Percentiles rank a stretch among this genome's conserved stretches.
These are phyloP conservation scores for Pulveroboletus sp. DNA, from an alignment of 768 basidiomycete genomes.

Conservation along the genomic window DNA sequence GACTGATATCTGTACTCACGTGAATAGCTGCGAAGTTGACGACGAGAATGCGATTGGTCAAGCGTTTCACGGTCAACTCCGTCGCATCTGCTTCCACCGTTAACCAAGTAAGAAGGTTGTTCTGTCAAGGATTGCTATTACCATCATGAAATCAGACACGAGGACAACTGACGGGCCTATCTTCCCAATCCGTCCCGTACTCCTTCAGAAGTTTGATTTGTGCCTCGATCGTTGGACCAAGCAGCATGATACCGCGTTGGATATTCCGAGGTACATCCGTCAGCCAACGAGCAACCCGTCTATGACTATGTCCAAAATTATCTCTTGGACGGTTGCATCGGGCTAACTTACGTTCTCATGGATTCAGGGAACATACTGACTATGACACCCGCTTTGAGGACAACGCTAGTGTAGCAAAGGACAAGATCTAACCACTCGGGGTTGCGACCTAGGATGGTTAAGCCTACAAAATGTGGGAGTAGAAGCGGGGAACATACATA, in stretches of 20 bases:
- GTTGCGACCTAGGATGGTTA: neutral
- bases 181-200: neutral
- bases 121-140: neutral
- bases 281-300: neutral
- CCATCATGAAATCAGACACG: neutral
- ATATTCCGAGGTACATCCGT: neutral
- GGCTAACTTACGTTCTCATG: neutral
- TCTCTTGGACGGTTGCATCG: no score
- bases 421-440: slow-evolving; percentile 4
- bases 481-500: neutral
- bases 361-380: neutral
- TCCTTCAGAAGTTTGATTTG: neutral
- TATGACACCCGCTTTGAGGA: neutral
- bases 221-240: slow-evolving; percentile 4
- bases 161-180: neutral
- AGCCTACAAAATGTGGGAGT: no score
- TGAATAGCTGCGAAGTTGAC: slow-evolving; percentile 4
- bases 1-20: slow-evolving; percentile 5
- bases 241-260: neutral
- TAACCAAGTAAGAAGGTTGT: neutral
- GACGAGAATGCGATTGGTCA: neutral
- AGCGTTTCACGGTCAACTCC: neutral
- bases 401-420: neutral
- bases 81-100: neutral
- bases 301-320: neutral